Evolutionary conservation across 352 stramenopile species (phyloP).

Genomic region (Achlya hypogyna): DNA sequence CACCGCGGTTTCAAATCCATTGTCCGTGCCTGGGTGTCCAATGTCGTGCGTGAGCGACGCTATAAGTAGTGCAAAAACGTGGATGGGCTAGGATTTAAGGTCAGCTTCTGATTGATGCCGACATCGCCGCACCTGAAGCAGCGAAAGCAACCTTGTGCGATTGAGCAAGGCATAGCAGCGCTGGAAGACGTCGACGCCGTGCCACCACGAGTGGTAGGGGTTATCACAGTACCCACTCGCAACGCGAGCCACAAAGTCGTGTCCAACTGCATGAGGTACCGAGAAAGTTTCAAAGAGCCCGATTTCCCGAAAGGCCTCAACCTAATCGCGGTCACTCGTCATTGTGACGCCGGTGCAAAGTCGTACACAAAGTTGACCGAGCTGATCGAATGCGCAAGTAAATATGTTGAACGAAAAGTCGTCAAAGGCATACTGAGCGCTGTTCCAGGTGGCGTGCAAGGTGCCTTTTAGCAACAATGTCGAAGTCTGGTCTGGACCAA

Average conservation of each 20-base stretch:
- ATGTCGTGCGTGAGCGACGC: constrained; percentile 29
- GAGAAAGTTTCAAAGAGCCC: constrained; percentile 46
- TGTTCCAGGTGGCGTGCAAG: neutral
- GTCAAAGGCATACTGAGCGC: neutral
- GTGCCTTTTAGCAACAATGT: neutral
- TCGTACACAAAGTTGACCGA: constrained; percentile 47
- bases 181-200: constrained; percentile 71
- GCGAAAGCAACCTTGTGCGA: constrained; percentile 23
- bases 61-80: constrained; percentile 29
- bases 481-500: neutral
- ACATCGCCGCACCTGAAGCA: constrained; percentile 18
- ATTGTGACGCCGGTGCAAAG: constrained; percentile 49
- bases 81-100: constrained; percentile 26
- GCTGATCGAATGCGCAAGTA: constrained; percentile 41
- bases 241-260: constrained; percentile 48
- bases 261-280: constrained; percentile 37
- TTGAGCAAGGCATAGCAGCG: constrained; percentile 43
- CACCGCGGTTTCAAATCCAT: constrained; percentile 30
- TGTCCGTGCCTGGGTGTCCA: constrained; percentile 32
- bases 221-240: constrained; percentile 48
- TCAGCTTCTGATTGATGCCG: too few relatives aligned
- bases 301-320: constrained; percentile 9
- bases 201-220: constrained; percentile 81
- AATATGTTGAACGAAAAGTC: constrained; percentile 41
- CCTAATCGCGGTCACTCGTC: neutral